phyloP scores from a whole-genome alignment of 2,329 filamentous ascomycete species.

The Trichoderma oligosporum region DNA sequence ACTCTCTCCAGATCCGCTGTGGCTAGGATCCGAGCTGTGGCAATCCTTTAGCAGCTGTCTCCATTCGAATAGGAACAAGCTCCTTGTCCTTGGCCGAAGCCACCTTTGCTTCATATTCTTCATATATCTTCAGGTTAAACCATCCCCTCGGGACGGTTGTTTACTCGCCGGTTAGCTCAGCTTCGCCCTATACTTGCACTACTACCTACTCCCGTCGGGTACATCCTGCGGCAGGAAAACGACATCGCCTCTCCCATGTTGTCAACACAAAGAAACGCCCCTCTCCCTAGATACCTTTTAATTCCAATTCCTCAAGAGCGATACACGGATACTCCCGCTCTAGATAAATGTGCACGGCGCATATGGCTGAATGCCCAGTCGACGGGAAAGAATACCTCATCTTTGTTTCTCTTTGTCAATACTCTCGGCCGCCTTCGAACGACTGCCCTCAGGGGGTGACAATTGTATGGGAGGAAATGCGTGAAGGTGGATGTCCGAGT shows the following conservation, averaged over 20 bases:
- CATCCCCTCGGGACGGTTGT: not conserved
- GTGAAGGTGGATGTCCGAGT: constrained; percentile 54
- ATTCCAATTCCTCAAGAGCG: constrained; percentile 21
- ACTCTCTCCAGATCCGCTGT: constrained; percentile 6
- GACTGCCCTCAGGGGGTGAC: constrained; percentile 45
- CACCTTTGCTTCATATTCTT: not conserved
- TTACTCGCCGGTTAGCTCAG: constrained; percentile 1
- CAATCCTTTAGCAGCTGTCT: constrained; percentile 13
- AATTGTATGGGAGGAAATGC: constrained; percentile 43
- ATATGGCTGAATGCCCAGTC: constrained; percentile 54
- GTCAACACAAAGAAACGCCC: constrained; percentile 8
- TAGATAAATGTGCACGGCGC: constrained; percentile 58
- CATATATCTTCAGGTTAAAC: constrained; percentile 9
- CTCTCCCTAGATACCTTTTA: constrained; percentile 21
- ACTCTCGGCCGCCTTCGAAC: constrained; percentile 47
- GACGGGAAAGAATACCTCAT: constrained; percentile 58
- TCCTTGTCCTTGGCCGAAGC: constrained; percentile 13
- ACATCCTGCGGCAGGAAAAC: not conserved
- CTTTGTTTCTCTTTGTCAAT: constrained; percentile 54
- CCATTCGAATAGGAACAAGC: constrained; percentile 13
- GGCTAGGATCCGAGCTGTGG: constrained; percentile 17
- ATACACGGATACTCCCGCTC: constrained; percentile 25
- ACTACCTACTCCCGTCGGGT: not conserved
- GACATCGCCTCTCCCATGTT: constrained; percentile 26
- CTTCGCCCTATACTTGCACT: not conserved